Evolutionary conservation across 2,329 filamentous ascomycete species (phyloP).

Genomic region (Juglanconis oblonga): DNA sequence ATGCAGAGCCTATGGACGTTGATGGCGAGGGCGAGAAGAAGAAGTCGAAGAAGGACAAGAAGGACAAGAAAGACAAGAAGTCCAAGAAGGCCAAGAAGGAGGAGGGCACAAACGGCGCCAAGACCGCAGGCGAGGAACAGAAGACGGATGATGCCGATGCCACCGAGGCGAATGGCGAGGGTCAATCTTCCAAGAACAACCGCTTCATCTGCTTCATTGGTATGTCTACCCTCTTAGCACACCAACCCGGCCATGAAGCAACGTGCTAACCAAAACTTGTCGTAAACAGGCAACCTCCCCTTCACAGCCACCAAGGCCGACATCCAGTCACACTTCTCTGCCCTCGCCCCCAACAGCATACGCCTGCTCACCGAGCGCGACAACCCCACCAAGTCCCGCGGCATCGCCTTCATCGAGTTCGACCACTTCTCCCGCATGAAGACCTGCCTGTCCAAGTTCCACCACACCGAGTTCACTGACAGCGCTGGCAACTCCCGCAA

Average conservation of each 20-base stretch:
- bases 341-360: slow-evolving; percentile 66
- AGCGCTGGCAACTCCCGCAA: slow-evolving; percentile 54
- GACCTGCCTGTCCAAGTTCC: slow-evolving; percentile 85
- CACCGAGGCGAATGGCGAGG: slow-evolving; percentile 7
- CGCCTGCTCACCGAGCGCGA: slow-evolving; percentile 65
- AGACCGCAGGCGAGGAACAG: slow-evolving; percentile 18
- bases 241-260: slow-evolving; percentile 14
- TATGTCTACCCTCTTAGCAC: slow-evolving; percentile 30
- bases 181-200: slow-evolving; percentile 12
- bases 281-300: slow-evolving; percentile 73
- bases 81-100: slow-evolving; percentile 34
- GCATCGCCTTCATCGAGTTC: slow-evolving; percentile 88
- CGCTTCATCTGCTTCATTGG: slow-evolving; percentile 75
- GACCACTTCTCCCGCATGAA: slow-evolving; percentile 84
- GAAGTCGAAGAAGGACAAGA: slow-evolving; percentile 23
- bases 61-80: slow-evolving; percentile 22
- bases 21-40: slow-evolving; percentile 26
- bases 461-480: slow-evolving; percentile 75
- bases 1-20: slow-evolving; percentile 32
- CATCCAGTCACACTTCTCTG: slow-evolving; percentile 73
- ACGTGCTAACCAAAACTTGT: slow-evolving; percentile 27
- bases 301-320: slow-evolving; percentile 72
- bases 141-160: slow-evolving; percentile 20
- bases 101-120: slow-evolving; percentile 27
- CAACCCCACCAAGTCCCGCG: slow-evolving; percentile 36